Conservation (phyloP, 1,139 yeast species). For the Tardiomyces depauwii region DNA sequence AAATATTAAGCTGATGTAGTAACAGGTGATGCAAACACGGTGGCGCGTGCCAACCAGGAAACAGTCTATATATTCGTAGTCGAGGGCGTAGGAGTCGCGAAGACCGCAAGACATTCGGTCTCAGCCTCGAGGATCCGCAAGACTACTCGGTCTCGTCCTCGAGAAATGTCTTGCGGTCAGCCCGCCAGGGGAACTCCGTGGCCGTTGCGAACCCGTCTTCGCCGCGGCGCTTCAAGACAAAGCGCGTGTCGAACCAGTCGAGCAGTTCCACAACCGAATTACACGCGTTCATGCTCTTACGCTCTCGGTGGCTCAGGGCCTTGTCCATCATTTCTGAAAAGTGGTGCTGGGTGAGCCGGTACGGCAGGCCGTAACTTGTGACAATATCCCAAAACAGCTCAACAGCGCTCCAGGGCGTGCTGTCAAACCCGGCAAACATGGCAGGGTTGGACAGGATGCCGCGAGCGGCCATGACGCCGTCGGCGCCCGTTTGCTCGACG, state of each 20-base stretch:
- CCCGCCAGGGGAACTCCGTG: conserved; percentile 44
- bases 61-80: no score
- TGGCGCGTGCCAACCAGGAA: no score
- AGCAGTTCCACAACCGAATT: conserved; percentile 50
- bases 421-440: conserved; percentile 57
- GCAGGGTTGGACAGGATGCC: conserved; percentile 85
- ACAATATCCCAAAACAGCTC: conserved; percentile 76
- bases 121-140: no score
- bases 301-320: conserved; percentile 40
- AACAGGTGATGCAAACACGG: no score
- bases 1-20: no score
- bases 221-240: conserved; percentile 50
- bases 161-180: not conserved
- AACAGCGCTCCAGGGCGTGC: conserved; percentile 84
- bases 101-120: no score
- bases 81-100: no score
- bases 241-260: conserved; percentile 71
- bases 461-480: conserved; percentile 94
- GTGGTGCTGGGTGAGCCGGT: conserved; percentile 77
- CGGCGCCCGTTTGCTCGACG: conserved; percentile 57
- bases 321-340: conserved; percentile 70
- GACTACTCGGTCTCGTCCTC: not conserved
- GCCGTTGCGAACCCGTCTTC: conserved; percentile 61
- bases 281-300: conserved; percentile 56
- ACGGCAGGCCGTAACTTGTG: conserved; percentile 74